Base-by-base conservation (phyloP, 2,329 filamentous ascomycete genomes). In the Lachnellula arida region DNA sequence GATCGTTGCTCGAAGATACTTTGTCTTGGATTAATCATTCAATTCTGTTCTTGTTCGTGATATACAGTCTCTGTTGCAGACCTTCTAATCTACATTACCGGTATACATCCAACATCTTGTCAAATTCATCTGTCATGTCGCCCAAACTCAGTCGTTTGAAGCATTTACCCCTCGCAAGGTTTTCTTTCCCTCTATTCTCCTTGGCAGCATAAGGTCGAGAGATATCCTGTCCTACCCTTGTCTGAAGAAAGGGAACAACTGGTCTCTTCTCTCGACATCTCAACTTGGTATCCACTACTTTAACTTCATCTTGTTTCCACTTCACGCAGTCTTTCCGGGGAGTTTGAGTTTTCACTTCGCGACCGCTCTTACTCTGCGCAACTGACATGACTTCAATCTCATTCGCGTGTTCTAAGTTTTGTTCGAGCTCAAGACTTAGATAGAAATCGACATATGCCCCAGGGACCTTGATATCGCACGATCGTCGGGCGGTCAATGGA, bases 61-160 rank as follows among this genome's bases (percentile, higher is more conserved):
- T 40, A 32, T 23, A 44, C 19, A 44, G 17, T 28, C n/a, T 11
- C 34, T 25, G 17, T 44, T 49, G 46, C 53, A 39, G 9, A 40
- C 28, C 34, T 51, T 42, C 32, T 22, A 19, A 22, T 19, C 53
- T 42, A 34, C 19, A 19, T 19, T 19, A 19, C 19, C 19, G 19
- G 50, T 40, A 54, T 54, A 60, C 50, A 58, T 57, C 54, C 49
- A 59, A 60, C 32, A 61, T 23, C 46, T 59, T 58, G 5, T 62
- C 62, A 19, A 63, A 46, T 2, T 57, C 56, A 5, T 49, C 47
- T 6, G 57, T 60, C 4, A 61, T 50, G 44, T 65, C 63, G 17
- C 64, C 64, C 14, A 67, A 50, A 57, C 61, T 66, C 39, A 67
- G 46, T 9, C 61, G 52, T 46, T 63, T 59, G 12, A 64, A 51